Evolutionary conservation across 345 rosid species (phyloP).

Genomic region (Eucalyptus tenuipes): DNA sequence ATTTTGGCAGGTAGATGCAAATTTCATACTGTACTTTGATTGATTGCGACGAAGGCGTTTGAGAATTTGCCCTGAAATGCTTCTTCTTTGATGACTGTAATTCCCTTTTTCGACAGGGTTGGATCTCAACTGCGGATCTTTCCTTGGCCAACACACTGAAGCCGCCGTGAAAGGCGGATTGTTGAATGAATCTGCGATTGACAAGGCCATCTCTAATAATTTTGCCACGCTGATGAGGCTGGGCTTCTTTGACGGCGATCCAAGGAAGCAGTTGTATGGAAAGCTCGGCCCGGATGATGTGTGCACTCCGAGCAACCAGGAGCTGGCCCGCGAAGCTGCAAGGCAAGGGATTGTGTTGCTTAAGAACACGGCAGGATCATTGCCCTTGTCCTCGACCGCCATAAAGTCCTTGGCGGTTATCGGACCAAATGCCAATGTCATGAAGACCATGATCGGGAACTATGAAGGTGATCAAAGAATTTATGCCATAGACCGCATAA

Average conservation of each 20-base stretch:
- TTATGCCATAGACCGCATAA: rapidly evolving
- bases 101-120: slow-evolving; percentile 20
- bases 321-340: slow-evolving; percentile 76
- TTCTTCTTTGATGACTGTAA: background rate
- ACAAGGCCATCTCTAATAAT: slow-evolving; percentile 64
- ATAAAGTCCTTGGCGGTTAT: slow-evolving; percentile 68
- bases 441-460: slow-evolving; percentile 92
- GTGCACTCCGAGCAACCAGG: slow-evolving; percentile 58
- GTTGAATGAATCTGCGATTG: slow-evolving; percentile 38
- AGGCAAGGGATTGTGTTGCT: slow-evolving; percentile 93
- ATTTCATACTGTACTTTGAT: background rate
- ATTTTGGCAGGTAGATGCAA: slow-evolving; percentile 41
- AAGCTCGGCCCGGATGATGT: slow-evolving; percentile 76
- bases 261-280: slow-evolving; percentile 60
- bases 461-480: slow-evolving; percentile 39
- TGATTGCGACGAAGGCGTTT: background rate
- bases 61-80: background rate
- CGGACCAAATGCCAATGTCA: slow-evolving; percentile 91
- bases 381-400: slow-evolving; percentile 55
- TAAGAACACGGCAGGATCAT: slow-evolving; percentile 40
- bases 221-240: slow-evolving; percentile 78
- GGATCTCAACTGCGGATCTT: slow-evolving; percentile 74
- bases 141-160: slow-evolving; percentile 62
- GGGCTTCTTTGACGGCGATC: slow-evolving; percentile 92
- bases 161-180: slow-evolving; percentile 69